Percentiles rank a stretch among this genome's conserved stretches.
phyloP scores from a whole-genome alignment of 768 basidiomycete species.

The Trametes cinnabarina region DNA sequence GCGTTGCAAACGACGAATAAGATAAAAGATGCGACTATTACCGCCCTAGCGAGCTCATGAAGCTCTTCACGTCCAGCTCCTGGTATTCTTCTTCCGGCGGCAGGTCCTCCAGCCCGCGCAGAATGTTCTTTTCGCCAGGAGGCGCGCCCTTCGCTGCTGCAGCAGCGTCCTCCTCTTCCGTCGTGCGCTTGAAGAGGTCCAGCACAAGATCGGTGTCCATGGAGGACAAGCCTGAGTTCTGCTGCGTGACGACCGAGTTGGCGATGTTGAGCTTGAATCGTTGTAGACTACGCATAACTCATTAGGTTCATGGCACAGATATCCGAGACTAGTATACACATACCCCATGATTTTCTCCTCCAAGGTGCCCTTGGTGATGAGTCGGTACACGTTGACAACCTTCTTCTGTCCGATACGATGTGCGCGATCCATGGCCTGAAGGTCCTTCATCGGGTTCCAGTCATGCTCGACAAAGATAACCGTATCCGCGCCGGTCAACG shows the following conservation, averaged over 20 bases:
- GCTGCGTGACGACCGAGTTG: conserved; percentile 93
- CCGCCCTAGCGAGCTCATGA: conserved; percentile 80
- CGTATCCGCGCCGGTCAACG: conserved; percentile 96
- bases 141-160: conserved; percentile 52
- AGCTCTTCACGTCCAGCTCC: conserved; percentile 78
- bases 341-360: conserved; percentile 99
- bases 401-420: conserved; percentile 98
- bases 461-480: conserved; percentile 99
- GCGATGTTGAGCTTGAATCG: conserved; percentile 99
- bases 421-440: conserved; percentile 99
- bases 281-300: conserved; percentile 63
- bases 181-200: conserved; percentile 85
- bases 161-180: conserved; percentile 68
- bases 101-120: conserved; percentile 88
- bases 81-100: conserved; percentile 93
- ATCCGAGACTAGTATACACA: conserved; percentile 23
- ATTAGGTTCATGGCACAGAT: conserved; percentile 11
- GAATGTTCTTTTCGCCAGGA: conserved; percentile 74
- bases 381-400: conserved; percentile 96
- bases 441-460: conserved; percentile 99
- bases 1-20: conserved; percentile 20
- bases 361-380: conserved; percentile 94
- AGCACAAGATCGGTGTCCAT: conserved; percentile 98
- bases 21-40: conserved; percentile 26
- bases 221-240: conserved; percentile 88